Evolutionary conservation across 495 filamentous ascomycete genomes (phyloP).

Genomic region (Evansstolkia leycettana): DNA sequence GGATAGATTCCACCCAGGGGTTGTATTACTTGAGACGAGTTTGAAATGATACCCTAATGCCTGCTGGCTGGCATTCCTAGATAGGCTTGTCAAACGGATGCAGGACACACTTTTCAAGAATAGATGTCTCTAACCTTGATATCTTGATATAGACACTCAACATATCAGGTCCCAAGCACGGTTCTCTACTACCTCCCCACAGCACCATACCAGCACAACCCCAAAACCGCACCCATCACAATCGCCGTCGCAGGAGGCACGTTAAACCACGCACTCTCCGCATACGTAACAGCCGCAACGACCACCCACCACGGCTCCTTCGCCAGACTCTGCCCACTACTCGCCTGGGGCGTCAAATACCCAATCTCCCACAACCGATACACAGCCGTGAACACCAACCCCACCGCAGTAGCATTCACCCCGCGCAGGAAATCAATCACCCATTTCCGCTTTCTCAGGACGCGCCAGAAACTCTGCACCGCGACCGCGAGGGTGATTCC

Average conservation of each 20-base stretch:
- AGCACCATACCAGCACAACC: conserved; percentile 53
- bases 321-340: conserved; percentile 43
- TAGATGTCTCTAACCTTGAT: no score
- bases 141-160: no score
- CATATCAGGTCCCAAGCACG: no score
- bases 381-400: conserved; percentile 75
- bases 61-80: no score
- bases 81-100: no score
- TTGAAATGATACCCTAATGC: no score
- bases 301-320: conserved; percentile 70
- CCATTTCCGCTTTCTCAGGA: conserved; percentile 37
- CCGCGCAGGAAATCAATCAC: conserved; percentile 51
- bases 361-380: conserved; percentile 75
- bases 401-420: conserved; percentile 65
- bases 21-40: no score
- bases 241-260: conserved; percentile 51
- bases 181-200: conserved; percentile 14
- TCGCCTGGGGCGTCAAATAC: conserved; percentile 40
- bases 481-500: conserved; percentile 55
- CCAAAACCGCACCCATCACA: conserved; percentile 50
- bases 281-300: conserved; percentile 48
- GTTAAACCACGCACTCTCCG: conserved; percentile 48
- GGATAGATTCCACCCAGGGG: no score
- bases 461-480: conserved; percentile 58
- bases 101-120: no score